These are phyloP conservation scores for Hansenula sp. DNA, from an alignment of 1,139 yeast genomes.

Conservation along the genomic window DNA sequence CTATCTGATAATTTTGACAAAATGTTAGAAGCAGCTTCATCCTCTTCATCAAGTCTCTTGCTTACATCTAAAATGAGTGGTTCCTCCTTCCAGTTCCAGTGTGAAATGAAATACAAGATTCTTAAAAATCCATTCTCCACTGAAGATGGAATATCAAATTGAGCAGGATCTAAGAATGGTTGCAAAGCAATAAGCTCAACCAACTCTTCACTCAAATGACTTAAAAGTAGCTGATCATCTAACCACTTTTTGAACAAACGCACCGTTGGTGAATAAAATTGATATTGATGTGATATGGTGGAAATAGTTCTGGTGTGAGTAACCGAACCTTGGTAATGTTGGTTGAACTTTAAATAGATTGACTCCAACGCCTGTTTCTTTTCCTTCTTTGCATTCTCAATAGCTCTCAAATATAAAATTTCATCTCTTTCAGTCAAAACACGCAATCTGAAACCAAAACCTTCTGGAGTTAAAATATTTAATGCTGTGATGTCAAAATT, in stretches of 20 bases:
- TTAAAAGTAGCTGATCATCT: slow-evolving; percentile 62
- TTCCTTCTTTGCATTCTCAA: slow-evolving; percentile 53
- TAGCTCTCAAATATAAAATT: slow-evolving; percentile 63
- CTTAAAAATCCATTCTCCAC: slow-evolving; percentile 79
- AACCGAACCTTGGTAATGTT: slow-evolving; percentile 62
- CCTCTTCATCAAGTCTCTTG: slow-evolving; percentile 42
- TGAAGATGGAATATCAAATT: slow-evolving; percentile 75
- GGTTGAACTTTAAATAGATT: slow-evolving; percentile 60
- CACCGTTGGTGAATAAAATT: slow-evolving; percentile 73
- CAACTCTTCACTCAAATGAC: slow-evolving; percentile 72
- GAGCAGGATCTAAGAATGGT: slow-evolving; percentile 84
- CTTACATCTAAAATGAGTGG: slow-evolving; percentile 74
- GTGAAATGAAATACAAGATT: slow-evolving; percentile 61
- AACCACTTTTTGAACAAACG: slow-evolving; percentile 87
- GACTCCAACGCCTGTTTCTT: slow-evolving; percentile 57
- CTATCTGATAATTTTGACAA: slow-evolving; percentile 49
- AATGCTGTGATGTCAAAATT: slow-evolving; percentile 55
- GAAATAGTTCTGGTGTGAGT: slow-evolving; percentile 79
- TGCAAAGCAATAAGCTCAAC: slow-evolving; percentile 78
- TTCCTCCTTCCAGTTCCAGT: slow-evolving; percentile 94
- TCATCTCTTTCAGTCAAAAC: slow-evolving; percentile 83
- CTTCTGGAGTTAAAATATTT: slow-evolving; percentile 76
- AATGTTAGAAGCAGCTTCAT: slow-evolving; percentile 27
- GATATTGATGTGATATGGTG: slow-evolving; percentile 67
- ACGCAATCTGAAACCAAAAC: slow-evolving; percentile 74